phyloP scores from a whole-genome alignment of 306 rosid species.

The Cucumis melo region DNA sequence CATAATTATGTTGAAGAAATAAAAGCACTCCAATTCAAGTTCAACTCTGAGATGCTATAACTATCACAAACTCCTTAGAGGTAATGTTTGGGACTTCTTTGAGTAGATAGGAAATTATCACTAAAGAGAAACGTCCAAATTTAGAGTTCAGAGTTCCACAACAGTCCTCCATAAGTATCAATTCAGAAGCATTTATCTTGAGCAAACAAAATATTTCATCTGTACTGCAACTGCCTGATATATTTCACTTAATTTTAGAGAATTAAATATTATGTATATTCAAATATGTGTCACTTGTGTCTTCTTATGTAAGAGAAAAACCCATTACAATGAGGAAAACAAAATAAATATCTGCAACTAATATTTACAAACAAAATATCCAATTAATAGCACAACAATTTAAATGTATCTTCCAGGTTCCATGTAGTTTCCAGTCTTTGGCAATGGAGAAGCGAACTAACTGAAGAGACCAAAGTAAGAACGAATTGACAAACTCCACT shows the following conservation, averaged over 20 bases:
- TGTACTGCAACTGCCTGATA: neutral
- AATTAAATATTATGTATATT: neutral
- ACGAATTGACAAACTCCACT: neutral
- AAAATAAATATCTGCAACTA: neutral
- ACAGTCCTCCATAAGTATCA: neutral
- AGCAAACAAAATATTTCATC: neutral
- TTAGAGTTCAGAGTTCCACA: neutral
- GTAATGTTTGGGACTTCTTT: neutral
- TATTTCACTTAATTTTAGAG: neutral
- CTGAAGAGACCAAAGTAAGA: neutral
- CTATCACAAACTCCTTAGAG: too few relatives aligned
- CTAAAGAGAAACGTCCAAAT: neutral
- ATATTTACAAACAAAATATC: neutral
- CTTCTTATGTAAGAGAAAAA: neutral
- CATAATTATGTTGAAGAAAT: too few relatives aligned
- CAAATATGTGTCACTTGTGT: neutral
- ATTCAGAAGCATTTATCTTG: neutral
- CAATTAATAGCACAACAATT: neutral
- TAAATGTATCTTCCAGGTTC: neutral
- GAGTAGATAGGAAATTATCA: neutral
- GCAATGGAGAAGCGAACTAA: neutral
- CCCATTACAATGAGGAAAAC: neutral
- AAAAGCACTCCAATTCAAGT: too few relatives aligned
- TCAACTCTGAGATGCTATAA: too few relatives aligned
- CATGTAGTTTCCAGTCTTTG: neutral